Conservation (phyloP, 495 filamentous ascomycete species). For the Pyrenula massariospora region DNA sequence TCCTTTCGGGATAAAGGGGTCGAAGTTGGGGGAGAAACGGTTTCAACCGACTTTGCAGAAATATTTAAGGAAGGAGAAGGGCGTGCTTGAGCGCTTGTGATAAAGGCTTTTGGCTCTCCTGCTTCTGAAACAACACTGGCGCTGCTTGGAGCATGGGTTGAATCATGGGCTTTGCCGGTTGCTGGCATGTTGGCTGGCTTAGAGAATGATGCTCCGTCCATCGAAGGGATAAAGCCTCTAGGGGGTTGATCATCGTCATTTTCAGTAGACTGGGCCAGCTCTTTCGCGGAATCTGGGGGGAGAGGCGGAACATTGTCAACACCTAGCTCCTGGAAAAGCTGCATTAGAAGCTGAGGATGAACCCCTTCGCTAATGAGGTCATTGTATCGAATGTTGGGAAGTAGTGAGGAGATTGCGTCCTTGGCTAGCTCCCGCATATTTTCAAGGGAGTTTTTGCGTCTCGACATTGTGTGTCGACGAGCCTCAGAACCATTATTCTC, state of each 20-base stretch:
- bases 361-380: constrained; percentile 64
- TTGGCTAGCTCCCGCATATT: constrained; percentile 57
- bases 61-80: constrained; percentile 2
- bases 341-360: constrained; percentile 45
- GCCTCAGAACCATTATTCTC: background rate
- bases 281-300: background rate
- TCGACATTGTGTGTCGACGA: background rate
- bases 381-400: constrained; percentile 51
- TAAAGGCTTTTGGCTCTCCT: constrained; percentile 1
- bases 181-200: background rate
- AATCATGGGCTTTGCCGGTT: background rate
- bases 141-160: background rate
- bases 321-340: constrained; percentile 54
- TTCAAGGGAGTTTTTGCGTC: constrained; percentile 11
- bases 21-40: constrained; percentile 1
- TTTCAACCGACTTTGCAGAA: background rate
- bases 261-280: background rate
- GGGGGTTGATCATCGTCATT: background rate
- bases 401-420: constrained; percentile 53
- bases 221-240: background rate
- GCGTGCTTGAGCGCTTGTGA: constrained; percentile 1
- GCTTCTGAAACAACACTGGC: constrained; percentile 2
- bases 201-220: background rate
- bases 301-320: constrained; percentile 14
- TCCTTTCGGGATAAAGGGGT: constrained; percentile 59